Conservation (phyloP, 805 yeast genomes). For the Saccharomyces kudriavzevii region DNA sequence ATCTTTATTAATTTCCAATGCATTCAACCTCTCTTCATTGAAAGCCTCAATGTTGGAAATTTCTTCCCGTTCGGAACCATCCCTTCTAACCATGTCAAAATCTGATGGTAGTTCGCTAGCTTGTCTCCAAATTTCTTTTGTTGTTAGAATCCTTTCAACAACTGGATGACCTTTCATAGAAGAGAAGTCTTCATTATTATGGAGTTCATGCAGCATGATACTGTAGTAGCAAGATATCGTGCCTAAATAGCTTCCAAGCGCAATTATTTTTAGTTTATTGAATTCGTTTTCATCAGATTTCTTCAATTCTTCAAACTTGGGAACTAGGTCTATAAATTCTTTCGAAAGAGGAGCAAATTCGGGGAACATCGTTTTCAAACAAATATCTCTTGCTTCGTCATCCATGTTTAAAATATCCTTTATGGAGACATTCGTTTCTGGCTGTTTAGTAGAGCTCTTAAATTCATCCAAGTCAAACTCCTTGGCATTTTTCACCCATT, state of each 20-base stretch:
- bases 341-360: slow-evolving; percentile 71
- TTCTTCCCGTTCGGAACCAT: slow-evolving; percentile 16
- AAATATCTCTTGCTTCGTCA: slow-evolving; percentile 41
- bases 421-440: slow-evolving; percentile 29
- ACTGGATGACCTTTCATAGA: slow-evolving; percentile 80
- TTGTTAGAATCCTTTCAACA: slow-evolving; percentile 75
- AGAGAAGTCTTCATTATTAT: slow-evolving; percentile 45
- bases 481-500: slow-evolving; percentile 61
- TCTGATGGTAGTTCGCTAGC: slow-evolving; percentile 47
- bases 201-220: slow-evolving; percentile 50
- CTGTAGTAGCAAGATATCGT: slow-evolving; percentile 74
- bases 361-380: slow-evolving; percentile 62
- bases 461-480: slow-evolving; percentile 38
- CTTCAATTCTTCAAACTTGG: slow-evolving; percentile 35
- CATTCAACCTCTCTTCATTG: slow-evolving; percentile 15
- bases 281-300: slow-evolving; percentile 30
- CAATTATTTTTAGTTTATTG: slow-evolving; percentile 47
- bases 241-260: slow-evolving; percentile 73
- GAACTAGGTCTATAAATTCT: slow-evolving; percentile 44
- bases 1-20: slow-evolving; percentile 21
- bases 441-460: slow-evolving; percentile 24
- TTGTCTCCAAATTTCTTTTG: slow-evolving; percentile 86
- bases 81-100: slow-evolving; percentile 10
- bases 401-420: slow-evolving; percentile 45
- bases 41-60: slow-evolving; percentile 11